Conservation (phyloP, 2,329 filamentous ascomycete species). For the Blastomyces gilchristii region DNA sequence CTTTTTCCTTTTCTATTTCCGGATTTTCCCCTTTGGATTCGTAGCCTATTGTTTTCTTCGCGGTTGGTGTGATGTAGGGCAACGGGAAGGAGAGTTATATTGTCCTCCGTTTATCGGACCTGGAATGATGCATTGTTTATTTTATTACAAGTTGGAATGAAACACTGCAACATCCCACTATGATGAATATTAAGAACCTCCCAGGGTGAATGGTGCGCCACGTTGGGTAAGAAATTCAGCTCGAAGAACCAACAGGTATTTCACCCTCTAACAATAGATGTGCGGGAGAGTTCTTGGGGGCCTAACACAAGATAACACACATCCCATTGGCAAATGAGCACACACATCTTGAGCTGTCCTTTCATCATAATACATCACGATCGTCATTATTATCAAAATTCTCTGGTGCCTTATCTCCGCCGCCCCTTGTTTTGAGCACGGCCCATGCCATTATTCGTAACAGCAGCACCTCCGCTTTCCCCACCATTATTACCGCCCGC, state of each 20-base stretch:
- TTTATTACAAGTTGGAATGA: no score
- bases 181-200: not conserved
- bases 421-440: slow-evolving; percentile 22
- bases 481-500: slow-evolving; percentile 22
- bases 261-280: not conserved
- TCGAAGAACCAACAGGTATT: not conserved
- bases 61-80: no score
- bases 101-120: no score
- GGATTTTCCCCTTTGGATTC: no score
- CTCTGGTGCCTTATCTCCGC: slow-evolving; percentile 20
- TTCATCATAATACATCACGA: not conserved
- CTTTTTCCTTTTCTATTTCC: no score
- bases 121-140: no score
- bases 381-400: not conserved
- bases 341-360: not conserved
- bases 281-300: not conserved
- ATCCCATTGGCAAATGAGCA: not conserved
- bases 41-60: no score
- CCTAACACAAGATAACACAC: not conserved
- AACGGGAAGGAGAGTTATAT: no score
- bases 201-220: no score
- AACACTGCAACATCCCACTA: not conserved
- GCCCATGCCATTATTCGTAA: slow-evolving; percentile 11
- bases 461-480: slow-evolving; percentile 14
- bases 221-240: not conserved